Conservation (phyloP, 352 stramenopile species). For the Phytopythium aichiense region DNA sequence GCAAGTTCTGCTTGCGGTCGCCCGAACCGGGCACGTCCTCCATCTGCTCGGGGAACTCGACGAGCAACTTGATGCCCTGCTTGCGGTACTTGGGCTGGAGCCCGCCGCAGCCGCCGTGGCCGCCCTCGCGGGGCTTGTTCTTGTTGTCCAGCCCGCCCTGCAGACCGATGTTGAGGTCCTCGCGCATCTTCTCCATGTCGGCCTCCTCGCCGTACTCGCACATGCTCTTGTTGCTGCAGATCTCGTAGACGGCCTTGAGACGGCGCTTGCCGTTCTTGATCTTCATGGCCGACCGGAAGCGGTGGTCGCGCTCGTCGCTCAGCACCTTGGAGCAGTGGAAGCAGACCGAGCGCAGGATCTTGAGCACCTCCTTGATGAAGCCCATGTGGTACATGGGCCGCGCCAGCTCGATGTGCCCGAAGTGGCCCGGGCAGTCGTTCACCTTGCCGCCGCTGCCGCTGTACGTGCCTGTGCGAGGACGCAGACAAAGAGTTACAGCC, state of each 20-base stretch:
- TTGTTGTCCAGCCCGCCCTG: constrained; percentile 81
- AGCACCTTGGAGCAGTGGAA: constrained; percentile 97
- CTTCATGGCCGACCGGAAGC: constrained; percentile 77
- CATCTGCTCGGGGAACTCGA: constrained; percentile 95
- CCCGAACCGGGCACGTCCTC: constrained; percentile 91
- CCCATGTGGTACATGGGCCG: constrained; percentile 97
- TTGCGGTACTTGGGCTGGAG: constrained; percentile 96
- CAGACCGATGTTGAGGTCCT: constrained; percentile 83
- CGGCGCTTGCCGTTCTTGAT: constrained; percentile 89
- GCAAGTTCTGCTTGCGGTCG: constrained; percentile 97
- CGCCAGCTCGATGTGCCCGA: constrained; percentile 98
- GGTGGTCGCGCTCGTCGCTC: constrained; percentile 88
- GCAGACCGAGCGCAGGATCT: constrained; percentile 94
- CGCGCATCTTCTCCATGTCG: constrained; percentile 88
- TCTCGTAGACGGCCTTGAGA: constrained; percentile 93
- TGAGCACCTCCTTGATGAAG: constrained; percentile 96
- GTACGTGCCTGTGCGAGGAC: constrained; percentile 59
- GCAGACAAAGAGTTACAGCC: constrained; percentile 9
- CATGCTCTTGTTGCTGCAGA: constrained; percentile 91
- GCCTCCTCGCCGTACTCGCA: constrained; percentile 82
- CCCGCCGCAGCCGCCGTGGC: constrained; percentile 75
- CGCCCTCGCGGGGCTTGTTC: constrained; percentile 74
- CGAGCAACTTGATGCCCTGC: constrained; percentile 93
- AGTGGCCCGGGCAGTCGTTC: constrained; percentile 98
- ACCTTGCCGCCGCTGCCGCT: constrained; percentile 91